These are phyloP conservation scores for Pleurotus platypus DNA, from an alignment of 768 basidiomycete genomes.

Conservation along the genomic window DNA sequence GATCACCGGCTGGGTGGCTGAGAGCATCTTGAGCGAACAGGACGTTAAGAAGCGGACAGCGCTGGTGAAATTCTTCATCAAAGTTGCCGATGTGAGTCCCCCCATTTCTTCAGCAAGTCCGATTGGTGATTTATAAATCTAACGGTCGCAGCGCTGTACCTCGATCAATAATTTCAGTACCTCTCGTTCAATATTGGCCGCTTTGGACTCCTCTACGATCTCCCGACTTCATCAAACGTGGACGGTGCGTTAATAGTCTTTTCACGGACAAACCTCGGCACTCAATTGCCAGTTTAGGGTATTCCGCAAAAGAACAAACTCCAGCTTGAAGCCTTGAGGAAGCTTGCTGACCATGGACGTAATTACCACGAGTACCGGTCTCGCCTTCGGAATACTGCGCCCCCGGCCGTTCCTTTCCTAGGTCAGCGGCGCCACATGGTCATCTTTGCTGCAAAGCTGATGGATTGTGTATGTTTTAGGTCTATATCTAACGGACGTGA, in stretches of 20 bases:
- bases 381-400: slow-evolving; percentile 80
- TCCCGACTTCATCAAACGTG: slow-evolving; percentile 90
- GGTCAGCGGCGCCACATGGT: slow-evolving; percentile 41
- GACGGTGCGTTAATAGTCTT: slow-evolving; percentile 55
- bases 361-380: slow-evolving; percentile 92
- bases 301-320: slow-evolving; percentile 81
- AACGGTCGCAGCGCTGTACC: slow-evolving; percentile 68
- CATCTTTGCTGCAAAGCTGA: slow-evolving; percentile 10
- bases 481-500: slow-evolving; percentile 86
- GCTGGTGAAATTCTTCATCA: slow-evolving; percentile 90
- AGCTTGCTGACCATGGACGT: slow-evolving; percentile 85
- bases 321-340: slow-evolving; percentile 75
- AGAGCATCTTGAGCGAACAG: slow-evolving; percentile 86
- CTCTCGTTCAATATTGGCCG: slow-evolving; percentile 87
- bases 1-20: slow-evolving; percentile 95
- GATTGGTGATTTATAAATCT: slow-evolving; percentile 7
- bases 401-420: slow-evolving; percentile 94
- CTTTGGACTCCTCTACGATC: slow-evolving; percentile 94
- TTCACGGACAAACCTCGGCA: not conserved
- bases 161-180: slow-evolving; percentile 88
- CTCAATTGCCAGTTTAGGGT: slow-evolving; percentile 43
- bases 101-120: slow-evolving; percentile 6
- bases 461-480: slow-evolving; percentile 35
- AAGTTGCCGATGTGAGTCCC: slow-evolving; percentile 78
- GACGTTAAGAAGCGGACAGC: slow-evolving; percentile 81